A percentile compares a stretch with the other conserved stretches of the same genome.
Evolutionary conservation across 345 rosid species (phyloP).

Genomic region (Syzygium grande): DNA sequence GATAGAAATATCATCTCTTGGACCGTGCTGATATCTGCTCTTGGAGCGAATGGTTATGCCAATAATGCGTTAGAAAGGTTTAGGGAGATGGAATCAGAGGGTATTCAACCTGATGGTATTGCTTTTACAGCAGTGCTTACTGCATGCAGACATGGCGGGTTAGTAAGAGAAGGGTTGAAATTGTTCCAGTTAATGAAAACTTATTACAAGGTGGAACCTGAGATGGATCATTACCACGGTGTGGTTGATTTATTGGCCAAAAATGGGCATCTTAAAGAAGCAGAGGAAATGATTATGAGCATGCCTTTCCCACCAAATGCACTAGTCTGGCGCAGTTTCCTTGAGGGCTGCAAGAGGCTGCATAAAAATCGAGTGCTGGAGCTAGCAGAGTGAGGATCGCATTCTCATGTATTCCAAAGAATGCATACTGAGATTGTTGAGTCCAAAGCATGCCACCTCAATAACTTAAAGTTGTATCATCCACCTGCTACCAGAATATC

Average conservation of each 20-base stretch:
- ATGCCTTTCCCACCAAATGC: constrained; percentile 77
- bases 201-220: constrained; percentile 51
- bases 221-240: constrained; percentile 67
- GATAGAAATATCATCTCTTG: constrained; percentile 66
- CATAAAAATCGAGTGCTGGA: not conserved
- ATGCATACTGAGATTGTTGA: not conserved
- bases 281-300: constrained; percentile 44
- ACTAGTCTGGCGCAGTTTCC: constrained; percentile 62
- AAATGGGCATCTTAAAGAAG: constrained; percentile 53
- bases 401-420: not conserved
- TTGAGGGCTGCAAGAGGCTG: constrained; percentile 56
- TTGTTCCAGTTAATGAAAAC: constrained; percentile 47
- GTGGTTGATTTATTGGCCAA: constrained; percentile 62
- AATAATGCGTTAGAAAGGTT: constrained; percentile 53
- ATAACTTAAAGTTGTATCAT: not conserved
- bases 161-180: constrained; percentile 66
- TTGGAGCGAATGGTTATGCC: constrained; percentile 59
- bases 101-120: constrained; percentile 63
- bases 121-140: constrained; percentile 56
- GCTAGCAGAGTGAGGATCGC: not conserved
- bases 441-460: not conserved
- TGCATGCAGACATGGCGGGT: constrained; percentile 70
- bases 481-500: not conserved
- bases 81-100: constrained; percentile 40
- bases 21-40: constrained; percentile 70